Base-by-base conservation (phyloP, 2,329 filamentous ascomycete species). In the Pseudodiploospora longispora region DNA sequence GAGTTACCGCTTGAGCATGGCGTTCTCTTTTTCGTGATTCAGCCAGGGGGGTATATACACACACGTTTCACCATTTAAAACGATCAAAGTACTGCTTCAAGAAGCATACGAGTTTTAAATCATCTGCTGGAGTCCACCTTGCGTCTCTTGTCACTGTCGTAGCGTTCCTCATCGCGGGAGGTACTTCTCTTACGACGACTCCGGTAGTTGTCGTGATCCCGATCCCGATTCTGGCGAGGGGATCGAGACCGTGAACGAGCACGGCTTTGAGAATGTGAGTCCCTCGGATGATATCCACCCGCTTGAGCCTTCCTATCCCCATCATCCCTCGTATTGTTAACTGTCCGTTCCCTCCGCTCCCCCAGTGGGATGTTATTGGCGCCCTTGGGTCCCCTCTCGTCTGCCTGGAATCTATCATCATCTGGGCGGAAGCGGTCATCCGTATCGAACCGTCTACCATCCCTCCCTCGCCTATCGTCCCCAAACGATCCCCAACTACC, bases 401-500 rank as follows among this genome's bases (percentile, higher is more conserved):
- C 65, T 27, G 61, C 74, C 4, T 60, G 54, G 47, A 66, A 66
- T 7, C 73, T 63, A 42, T 75, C 75, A 8, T 72, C 71, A 55
- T 89, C 85, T 3, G 82, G 76, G 55, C 72, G 72, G 57, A 86
- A 89, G 46, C 84, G 64, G 44, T 85, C 84, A 56, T 87, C 84
- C 6, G 71, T 65, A 9, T 69, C 71, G 30, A 55, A 59, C 28
- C 50, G 43, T 5, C 55, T 51, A 4, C 54, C 50, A 42, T 63
- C 58, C 50, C 65, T 49, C 7, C 29, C 37, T 52, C 64, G 52
- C 53, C 58, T 63, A 52, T 64, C 70, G 50, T 80, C 77, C 28
- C 75, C 76, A 51, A 76, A 74, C 39, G 81, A 74, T 4, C 84
- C 91, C 84, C 90, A 96, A 30, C 76, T 72, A 0, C 93, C 93